Conservation (phyloP, 2,329 filamentous ascomycete species). For the Penicillium crustosum region DNA sequence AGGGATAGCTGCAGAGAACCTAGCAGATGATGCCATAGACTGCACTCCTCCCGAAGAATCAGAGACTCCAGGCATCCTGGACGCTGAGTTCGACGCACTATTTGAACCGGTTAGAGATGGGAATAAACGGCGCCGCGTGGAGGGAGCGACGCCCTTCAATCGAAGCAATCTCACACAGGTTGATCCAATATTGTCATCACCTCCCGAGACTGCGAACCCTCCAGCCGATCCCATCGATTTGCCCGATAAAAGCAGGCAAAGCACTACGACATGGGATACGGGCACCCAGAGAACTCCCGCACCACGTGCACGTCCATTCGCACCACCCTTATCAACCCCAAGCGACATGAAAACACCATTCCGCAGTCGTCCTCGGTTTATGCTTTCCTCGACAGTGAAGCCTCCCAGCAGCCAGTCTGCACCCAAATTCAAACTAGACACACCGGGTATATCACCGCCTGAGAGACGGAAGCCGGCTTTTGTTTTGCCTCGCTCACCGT, state of each 20-base stretch:
- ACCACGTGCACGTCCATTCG: constrained; percentile 5
- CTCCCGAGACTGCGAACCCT: constrained; percentile 14
- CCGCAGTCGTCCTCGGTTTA: constrained; percentile 31
- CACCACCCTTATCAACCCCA: constrained; percentile 15
- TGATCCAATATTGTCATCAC: constrained; percentile 24
- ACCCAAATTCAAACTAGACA: constrained; percentile 13
- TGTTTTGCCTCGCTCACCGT: constrained; percentile 40
- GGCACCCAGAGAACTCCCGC: constrained; percentile 12
- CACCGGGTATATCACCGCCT: constrained; percentile 16
- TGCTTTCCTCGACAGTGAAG: constrained; percentile 26
- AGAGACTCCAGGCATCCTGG: constrained; percentile 12
- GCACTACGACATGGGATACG: neutral
- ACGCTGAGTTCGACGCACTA: constrained; percentile 32
- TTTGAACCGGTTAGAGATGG: constrained; percentile 29
- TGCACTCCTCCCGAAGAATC: constrained; percentile 17
- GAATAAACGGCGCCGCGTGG: constrained; percentile 37
- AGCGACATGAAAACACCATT: constrained; percentile 24
- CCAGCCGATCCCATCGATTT: constrained; percentile 1
- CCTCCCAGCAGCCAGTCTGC: constrained; percentile 20
- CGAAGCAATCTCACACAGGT: neutral
- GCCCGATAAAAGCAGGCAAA: constrained; percentile 13
- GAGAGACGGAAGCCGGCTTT: constrained; percentile 38
- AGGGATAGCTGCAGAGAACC: neutral
- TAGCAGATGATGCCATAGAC: constrained; percentile 15
- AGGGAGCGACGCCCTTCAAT: neutral